phyloP scores from a whole-genome alignment of 2,329 filamentous ascomycete genomes.

The Kalaharituber pfeilii region DNA sequence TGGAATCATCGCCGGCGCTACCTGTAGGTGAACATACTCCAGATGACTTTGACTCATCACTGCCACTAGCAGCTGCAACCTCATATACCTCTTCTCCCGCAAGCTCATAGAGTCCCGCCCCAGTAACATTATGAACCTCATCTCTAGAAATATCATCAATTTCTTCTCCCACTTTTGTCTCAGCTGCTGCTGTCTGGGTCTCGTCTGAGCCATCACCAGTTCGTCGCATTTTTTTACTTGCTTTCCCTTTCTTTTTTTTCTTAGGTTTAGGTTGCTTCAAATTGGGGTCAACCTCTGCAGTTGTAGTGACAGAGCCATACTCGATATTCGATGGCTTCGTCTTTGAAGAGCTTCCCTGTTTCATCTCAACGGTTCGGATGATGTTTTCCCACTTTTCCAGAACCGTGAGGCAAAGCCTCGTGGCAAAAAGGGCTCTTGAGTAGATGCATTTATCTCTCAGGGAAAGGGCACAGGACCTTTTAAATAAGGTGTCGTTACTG shows the following conservation, averaged over 20 bases:
- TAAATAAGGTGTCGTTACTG: neutral
- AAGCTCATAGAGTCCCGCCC: neutral
- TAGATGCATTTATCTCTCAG: slow-evolving; percentile 1
- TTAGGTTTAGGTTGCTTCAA: neutral
- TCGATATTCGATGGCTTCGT: neutral
- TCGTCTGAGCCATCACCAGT: neutral
- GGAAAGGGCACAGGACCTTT: neutral
- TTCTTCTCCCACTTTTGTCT: neutral
- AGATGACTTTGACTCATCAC: neutral
- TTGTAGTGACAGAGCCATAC: neutral
- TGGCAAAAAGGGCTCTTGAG: neutral
- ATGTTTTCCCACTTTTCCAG: neutral
- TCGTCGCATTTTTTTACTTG: neutral
- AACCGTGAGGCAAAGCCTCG: neutral
- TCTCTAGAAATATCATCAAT: no score
- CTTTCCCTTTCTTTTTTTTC: neutral
- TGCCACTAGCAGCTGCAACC: neutral
- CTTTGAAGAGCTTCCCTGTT: neutral
- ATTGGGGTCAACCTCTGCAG: neutral
- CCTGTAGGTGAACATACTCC: neutral
- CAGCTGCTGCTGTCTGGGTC: neutral
- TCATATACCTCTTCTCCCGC: neutral
- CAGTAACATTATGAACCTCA: neutral
- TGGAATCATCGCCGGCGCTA: neutral
- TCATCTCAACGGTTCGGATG: neutral